A percentile compares a stretch with the other conserved stretches of the same genome.
Evolutionary conservation across 2,329 filamentous ascomycete genomes (phyloP).

Genomic region (Fusarium subtropicale): DNA sequence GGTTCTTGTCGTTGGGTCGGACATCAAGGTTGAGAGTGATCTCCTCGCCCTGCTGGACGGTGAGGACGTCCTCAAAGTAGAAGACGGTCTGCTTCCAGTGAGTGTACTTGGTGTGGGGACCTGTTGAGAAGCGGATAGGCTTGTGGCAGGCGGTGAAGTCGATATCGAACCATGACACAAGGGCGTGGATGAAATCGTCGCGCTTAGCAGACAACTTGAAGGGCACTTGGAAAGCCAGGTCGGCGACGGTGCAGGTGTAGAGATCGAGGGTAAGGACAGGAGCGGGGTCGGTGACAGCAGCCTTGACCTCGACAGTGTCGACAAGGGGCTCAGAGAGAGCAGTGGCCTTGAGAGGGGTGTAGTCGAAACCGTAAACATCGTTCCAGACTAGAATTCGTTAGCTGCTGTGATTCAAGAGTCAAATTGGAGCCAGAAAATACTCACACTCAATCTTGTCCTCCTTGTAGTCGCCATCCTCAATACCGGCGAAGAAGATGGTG

Average conservation of each 20-base stretch:
- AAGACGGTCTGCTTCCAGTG: slow-evolving; percentile 99
- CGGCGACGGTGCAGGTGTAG: slow-evolving; percentile 85
- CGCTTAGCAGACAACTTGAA: slow-evolving; percentile 83
- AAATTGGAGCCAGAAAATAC: slow-evolving; percentile 52
- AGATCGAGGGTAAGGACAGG: slow-evolving; percentile 89
- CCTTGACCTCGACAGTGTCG: slow-evolving; percentile 97
- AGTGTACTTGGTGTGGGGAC: slow-evolving; percentile 98
- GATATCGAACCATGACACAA: slow-evolving; percentile 99
- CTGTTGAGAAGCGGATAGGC: slow-evolving; percentile 95
- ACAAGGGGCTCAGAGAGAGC: slow-evolving; percentile 96
- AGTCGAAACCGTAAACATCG: slow-evolving; percentile 98
- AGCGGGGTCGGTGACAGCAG: slow-evolving; percentile 91
- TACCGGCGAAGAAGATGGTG: slow-evolving; percentile 95
- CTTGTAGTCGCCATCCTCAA: slow-evolving; percentile 99
- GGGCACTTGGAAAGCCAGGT: slow-evolving; percentile 84
- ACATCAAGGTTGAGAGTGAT: slow-evolving; percentile 80
- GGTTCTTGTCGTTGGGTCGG: slow-evolving; percentile 93
- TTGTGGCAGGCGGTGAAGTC: slow-evolving; percentile 99
- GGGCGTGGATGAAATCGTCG: slow-evolving; percentile 94
- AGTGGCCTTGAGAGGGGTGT: slow-evolving; percentile 90
- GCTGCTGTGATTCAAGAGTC: too few species aligned
- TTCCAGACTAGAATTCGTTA: slow-evolving; percentile 82
- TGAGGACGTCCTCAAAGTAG: slow-evolving; percentile 93
- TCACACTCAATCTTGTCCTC: slow-evolving; percentile 99
- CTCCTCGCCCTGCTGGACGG: slow-evolving; percentile 87